Evolutionary conservation across 306 rosid species (phyloP).

Genomic region (Sicyos edulis): DNA sequence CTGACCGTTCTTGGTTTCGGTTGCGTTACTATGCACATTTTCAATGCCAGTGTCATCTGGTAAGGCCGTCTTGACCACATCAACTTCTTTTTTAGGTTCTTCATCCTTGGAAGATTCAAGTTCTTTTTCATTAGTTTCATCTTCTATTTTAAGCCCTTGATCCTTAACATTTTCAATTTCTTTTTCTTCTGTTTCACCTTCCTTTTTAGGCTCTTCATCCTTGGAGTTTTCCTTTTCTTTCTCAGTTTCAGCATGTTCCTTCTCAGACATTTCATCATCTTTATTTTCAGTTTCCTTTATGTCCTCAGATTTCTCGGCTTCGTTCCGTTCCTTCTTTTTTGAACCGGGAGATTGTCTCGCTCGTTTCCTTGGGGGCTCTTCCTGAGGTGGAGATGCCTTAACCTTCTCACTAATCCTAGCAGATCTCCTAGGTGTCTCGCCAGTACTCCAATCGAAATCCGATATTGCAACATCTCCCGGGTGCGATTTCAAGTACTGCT

Average conservation of each 20-base stretch:
- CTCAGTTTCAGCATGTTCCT: conserved; percentile 10
- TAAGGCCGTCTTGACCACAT: neutral
- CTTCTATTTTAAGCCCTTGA: conserved; percentile 6
- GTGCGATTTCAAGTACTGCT: conserved; percentile 75
- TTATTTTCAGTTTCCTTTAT: conserved; percentile 29
- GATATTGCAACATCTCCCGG: conserved; percentile 59
- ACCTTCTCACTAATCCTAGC: conserved; percentile 79
- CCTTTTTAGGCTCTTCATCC: conserved; percentile 32
- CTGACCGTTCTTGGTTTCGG: neutral
- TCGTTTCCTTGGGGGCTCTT: conserved; percentile 62
- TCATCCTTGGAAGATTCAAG: neutral
- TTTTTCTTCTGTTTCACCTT: conserved; percentile 26
- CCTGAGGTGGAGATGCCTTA: conserved; percentile 62
- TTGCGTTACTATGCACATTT: neutral
- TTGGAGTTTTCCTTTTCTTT: conserved; percentile 22
- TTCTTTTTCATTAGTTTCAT: conserved; percentile 18
- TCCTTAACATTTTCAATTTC: conserved; percentile 14
- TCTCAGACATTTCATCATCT: conserved; percentile 21
- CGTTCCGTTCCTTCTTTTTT: conserved; percentile 41
- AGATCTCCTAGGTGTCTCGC: conserved; percentile 88
- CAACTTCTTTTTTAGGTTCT: conserved; percentile 21
- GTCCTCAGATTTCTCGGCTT: conserved; percentile 28
- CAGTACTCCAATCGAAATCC: conserved; percentile 83
- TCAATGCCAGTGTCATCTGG: neutral
- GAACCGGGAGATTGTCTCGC: conserved; percentile 53